Evolutionary conservation across 306 rosid species (phyloP).

Genomic region (Neltuma alba): DNA sequence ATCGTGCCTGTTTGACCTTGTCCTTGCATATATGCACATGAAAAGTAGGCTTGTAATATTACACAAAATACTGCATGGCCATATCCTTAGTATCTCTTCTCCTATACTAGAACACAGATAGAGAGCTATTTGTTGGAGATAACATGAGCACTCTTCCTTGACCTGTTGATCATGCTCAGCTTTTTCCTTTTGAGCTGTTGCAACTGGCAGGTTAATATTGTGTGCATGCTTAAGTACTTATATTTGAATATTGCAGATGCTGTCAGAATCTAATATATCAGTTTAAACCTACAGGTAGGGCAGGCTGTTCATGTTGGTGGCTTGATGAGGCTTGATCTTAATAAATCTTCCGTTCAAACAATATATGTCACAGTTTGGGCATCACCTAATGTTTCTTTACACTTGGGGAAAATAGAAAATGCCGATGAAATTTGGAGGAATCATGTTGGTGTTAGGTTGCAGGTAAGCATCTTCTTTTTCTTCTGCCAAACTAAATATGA

Average conservation of each 20-base stretch:
- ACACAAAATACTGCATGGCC: neutral
- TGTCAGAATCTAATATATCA: constrained; percentile 28
- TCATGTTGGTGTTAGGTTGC: constrained; percentile 81
- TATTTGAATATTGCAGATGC: constrained; percentile 9
- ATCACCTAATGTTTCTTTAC: constrained; percentile 81
- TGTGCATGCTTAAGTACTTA: neutral
- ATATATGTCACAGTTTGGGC: constrained; percentile 88
- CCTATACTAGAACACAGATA: neutral
- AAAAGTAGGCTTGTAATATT: neutral
- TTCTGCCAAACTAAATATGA: neutral
- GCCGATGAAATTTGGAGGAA: constrained; percentile 87
- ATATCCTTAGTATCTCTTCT: neutral
- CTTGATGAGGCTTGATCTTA: constrained; percentile 77
- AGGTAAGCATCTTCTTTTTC: constrained; percentile 52
- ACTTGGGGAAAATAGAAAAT: constrained; percentile 88
- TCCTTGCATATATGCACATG: neutral
- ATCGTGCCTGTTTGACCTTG: neutral
- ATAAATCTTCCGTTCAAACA: constrained; percentile 75
- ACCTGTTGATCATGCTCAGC: neutral
- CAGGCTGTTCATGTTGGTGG: constrained; percentile 83
- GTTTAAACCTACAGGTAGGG: constrained; percentile 67
- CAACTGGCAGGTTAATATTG: neutral
- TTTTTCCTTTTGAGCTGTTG: neutral
- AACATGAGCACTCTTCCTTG: neutral
- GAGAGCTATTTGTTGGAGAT: neutral